These are phyloP conservation scores for Penicillium antarcticum DNA, from an alignment of 495 filamentous ascomycete species.

Conservation along the genomic window DNA sequence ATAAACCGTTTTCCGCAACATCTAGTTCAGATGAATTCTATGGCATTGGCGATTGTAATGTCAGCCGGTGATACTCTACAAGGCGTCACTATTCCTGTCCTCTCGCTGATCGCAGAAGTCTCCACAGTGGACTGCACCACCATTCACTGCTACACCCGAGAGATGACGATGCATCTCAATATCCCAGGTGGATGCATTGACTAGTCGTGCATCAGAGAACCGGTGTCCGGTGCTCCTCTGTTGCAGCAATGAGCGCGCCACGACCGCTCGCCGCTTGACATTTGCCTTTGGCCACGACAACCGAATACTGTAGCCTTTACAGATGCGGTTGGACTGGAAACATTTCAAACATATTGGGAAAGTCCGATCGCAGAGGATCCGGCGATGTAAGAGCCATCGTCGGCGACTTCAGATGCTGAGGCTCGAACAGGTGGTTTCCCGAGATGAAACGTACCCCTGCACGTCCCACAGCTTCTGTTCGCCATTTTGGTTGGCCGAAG, in stretches of 20 bases:
- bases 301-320: not conserved
- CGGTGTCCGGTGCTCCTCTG: not conserved
- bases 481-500: not conserved
- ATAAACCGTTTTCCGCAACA: no score
- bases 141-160: no score
- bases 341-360: not conserved
- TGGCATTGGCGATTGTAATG: no score
- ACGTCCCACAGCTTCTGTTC: not conserved
- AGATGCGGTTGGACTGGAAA: not conserved
- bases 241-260: not conserved
- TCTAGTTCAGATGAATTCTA: no score
- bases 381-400: not conserved
- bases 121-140: no score
- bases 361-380: not conserved
- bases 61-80: no score
- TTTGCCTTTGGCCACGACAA: not conserved
- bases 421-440: not conserved
- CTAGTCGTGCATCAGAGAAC: not conserved
- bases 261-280: no score
- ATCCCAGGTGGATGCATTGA: slow-evolving; percentile 7
- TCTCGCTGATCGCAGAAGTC: no score
- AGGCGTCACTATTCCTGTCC: no score
- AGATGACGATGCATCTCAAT: no score
- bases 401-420: not conserved
- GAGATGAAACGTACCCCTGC: not conserved